These are phyloP conservation scores for Corinectria fuckeliana DNA, from an alignment of 2,329 filamentous ascomycete genomes.

Conservation along the genomic window DNA sequence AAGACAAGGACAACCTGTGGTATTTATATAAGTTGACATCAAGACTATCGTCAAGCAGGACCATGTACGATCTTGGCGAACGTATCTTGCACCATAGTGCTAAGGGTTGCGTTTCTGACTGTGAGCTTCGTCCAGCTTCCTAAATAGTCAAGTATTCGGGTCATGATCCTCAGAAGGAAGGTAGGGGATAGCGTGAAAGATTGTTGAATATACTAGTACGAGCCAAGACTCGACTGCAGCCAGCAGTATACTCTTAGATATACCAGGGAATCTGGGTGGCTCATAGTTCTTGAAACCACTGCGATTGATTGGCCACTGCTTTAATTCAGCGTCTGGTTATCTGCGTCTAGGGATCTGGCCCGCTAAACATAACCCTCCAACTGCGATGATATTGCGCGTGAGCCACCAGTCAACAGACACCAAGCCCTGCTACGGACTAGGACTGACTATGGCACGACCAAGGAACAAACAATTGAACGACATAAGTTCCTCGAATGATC, in stretches of 20 bases:
- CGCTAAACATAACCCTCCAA: too few relatives aligned
- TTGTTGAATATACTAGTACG: not conserved
- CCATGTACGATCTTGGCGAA: constrained; percentile 23
- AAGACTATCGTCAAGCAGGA: not conserved
- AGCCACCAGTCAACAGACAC: not conserved
- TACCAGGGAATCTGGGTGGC: not conserved
- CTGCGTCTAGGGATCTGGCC: too few relatives aligned
- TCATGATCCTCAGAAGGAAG: constrained; percentile 34
- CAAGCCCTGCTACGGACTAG: not conserved
- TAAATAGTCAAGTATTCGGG: constrained; percentile 31
- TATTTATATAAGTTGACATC: not conserved
- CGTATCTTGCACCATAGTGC: constrained; percentile 25
- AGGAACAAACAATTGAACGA: not conserved
- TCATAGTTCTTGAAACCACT: not conserved
- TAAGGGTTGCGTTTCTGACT: constrained; percentile 13
- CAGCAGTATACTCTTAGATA: not conserved
- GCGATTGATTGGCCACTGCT: not conserved
- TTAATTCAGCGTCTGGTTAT: too few relatives aligned
- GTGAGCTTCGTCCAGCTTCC: constrained; percentile 27
- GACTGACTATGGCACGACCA: not conserved
- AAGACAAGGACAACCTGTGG: not conserved
- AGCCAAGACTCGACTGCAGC: constrained; percentile 1
- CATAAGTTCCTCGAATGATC: constrained; percentile 11
- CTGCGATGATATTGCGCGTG: too few relatives aligned
- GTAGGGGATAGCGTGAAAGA: constrained; percentile 20